These are phyloP conservation scores for Pelargonium myrrhifolium DNA, from an alignment of 441 rosid species.

Conservation along the genomic window DNA sequence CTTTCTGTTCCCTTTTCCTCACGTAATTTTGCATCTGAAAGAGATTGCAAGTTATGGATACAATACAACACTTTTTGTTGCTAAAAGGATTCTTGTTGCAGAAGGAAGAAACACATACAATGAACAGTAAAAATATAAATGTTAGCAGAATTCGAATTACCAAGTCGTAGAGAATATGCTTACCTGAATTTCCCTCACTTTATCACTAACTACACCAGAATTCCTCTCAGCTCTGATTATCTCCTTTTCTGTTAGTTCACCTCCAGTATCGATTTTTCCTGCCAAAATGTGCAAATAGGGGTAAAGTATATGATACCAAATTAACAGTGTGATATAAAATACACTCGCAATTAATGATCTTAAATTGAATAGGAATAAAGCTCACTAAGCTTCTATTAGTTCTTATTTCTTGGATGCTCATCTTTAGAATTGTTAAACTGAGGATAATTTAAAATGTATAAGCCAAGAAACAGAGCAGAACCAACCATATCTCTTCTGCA, in stretches of 20 bases:
- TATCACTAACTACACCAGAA: conserved; percentile 67
- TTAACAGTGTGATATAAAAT: neutral
- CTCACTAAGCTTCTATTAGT: neutral
- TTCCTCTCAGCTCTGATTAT: conserved; percentile 92
- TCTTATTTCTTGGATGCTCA: neutral
- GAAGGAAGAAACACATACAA: neutral
- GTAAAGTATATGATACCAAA: too few species aligned
- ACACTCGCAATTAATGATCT: neutral
- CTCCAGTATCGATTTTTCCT: conserved; percentile 58
- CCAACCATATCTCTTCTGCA: conserved; percentile 78
- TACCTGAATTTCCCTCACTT: conserved; percentile 86
- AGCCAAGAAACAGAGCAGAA: neutral
- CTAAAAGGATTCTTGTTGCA: neutral
- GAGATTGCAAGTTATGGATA: conserved; percentile 10
- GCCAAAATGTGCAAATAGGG: conserved; percentile 14
- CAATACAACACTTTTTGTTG: conserved; percentile 13
- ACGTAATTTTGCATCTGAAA: conserved; percentile 71
- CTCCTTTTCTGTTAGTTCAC: conserved; percentile 82
- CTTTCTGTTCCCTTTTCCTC: conserved; percentile 70
- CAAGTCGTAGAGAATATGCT: conserved; percentile 12
- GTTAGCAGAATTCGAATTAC: neutral
- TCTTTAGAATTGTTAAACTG: neutral
- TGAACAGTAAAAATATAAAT: neutral
- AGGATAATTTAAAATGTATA: neutral
- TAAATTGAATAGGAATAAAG: neutral